Percentiles rank a stretch among this genome's conserved stretches.
phyloP scores from a whole-genome alignment of 257 asterid genomes.

The Gentiana dahurica region DNA sequence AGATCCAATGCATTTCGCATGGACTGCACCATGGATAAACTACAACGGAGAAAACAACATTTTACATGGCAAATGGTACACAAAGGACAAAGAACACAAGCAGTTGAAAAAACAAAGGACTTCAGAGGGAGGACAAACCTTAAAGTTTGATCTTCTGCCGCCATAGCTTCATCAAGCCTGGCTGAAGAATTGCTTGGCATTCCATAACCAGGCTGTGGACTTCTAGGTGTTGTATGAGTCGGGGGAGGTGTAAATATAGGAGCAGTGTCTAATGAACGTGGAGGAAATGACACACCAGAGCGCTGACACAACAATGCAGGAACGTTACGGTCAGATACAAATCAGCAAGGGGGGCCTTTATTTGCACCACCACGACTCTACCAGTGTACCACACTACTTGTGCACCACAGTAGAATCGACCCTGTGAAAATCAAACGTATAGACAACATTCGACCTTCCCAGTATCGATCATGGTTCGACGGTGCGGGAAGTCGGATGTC shows the following conservation, averaged over 20 bases:
- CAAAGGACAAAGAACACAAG: neutral
- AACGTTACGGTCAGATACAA: too few relatives aligned
- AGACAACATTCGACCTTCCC: too few relatives aligned
- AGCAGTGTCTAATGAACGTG: slow-evolving; percentile 45
- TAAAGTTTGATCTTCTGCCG: slow-evolving; percentile 44
- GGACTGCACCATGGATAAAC: slow-evolving; percentile 45
- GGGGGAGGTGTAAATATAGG: slow-evolving; percentile 77
- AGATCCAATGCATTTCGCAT: slow-evolving; percentile 66
- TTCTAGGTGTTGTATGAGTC: slow-evolving; percentile 39
- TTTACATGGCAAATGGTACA: neutral
- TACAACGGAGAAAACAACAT: slow-evolving; percentile 12
- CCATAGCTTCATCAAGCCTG: slow-evolving; percentile 91
- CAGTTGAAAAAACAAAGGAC: neutral
- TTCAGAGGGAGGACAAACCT: slow-evolving; percentile 33
- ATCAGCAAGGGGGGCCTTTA: too few relatives aligned
- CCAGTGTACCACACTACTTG: too few relatives aligned
- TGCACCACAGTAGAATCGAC: too few relatives aligned
- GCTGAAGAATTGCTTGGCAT: slow-evolving; percentile 85
- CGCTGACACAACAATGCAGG: slow-evolving; percentile 39
- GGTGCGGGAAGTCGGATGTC: too few relatives aligned
- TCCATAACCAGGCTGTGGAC: slow-evolving; percentile 80
- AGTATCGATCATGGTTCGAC: too few relatives aligned
- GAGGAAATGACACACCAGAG: slow-evolving; percentile 66
- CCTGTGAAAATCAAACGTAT: too few relatives aligned
- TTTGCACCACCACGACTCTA: too few relatives aligned